phyloP scores from a whole-genome alignment of 768 basidiomycete genomes.

The Leccinellum luteum region DNA sequence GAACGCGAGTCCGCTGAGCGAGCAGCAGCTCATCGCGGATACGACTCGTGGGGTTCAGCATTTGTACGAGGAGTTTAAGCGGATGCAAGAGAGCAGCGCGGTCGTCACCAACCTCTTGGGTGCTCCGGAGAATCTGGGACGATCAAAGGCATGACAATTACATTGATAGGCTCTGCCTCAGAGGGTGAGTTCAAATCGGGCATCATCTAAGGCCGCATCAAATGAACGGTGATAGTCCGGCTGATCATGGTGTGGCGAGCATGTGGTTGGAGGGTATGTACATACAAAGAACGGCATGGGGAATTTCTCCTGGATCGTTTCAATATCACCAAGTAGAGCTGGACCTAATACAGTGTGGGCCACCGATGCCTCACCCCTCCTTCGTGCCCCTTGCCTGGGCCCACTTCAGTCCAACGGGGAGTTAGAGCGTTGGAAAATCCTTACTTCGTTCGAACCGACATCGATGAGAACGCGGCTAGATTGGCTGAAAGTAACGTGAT shows the following conservation, averaged over 20 bases:
- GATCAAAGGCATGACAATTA: conserved; percentile 11
- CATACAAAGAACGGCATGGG: too few species aligned
- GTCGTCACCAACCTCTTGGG: conserved; percentile 42
- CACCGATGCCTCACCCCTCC: too few species aligned
- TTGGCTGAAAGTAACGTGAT: too few species aligned
- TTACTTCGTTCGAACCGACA: too few species aligned
- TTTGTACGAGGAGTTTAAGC: conserved; percentile 50
- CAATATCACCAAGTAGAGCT: too few species aligned
- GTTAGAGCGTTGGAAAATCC: too few species aligned
- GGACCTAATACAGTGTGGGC: too few species aligned
- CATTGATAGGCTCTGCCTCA: not conserved
- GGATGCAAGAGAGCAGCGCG: conserved; percentile 32
- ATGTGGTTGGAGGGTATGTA: not conserved
- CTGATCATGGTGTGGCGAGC: not conserved
- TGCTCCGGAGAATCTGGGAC: conserved; percentile 65
- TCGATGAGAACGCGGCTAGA: too few species aligned
- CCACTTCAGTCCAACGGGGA: too few species aligned
- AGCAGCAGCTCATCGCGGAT: conserved; percentile 46
- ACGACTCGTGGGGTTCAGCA: conserved; percentile 42
- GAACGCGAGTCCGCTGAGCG: conserved; percentile 34
- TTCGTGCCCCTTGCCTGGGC: too few species aligned
- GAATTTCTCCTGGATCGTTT: too few species aligned
- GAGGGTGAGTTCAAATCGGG: too few species aligned
- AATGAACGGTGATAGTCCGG: not conserved
- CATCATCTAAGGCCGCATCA: not conserved